A percentile compares a stretch with the other conserved stretches of the same genome.
Conservation (phyloP, 2,329 filamentous ascomycete species). For the Diaporthe destruens region DNA sequence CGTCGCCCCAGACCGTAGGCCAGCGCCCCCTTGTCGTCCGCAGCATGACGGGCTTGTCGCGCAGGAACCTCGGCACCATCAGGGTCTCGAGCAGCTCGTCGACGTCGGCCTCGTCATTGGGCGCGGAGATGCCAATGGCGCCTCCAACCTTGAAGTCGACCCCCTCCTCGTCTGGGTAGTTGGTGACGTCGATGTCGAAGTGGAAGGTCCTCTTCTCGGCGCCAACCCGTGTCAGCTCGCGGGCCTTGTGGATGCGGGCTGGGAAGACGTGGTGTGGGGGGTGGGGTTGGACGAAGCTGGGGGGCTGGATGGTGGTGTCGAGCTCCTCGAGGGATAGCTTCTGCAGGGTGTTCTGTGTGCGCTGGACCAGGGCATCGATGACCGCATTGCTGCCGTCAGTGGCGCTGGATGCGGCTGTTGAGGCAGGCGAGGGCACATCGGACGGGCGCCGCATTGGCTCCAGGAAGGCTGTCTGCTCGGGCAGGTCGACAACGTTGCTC, state of each 20-base stretch:
- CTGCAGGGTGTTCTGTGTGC: constrained; percentile 45
- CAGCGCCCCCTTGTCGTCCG: constrained; percentile 86
- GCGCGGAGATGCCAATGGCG: constrained; percentile 92
- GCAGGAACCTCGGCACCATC: constrained; percentile 82
- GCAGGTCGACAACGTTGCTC: constrained; percentile 78
- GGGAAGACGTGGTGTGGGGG: constrained; percentile 93
- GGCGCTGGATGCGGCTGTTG: constrained; percentile 59
- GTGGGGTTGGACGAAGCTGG: constrained; percentile 92
- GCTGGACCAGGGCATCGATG: constrained; percentile 46
- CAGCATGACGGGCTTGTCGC: constrained; percentile 85
- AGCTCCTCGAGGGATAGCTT: constrained; percentile 56
- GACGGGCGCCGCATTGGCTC: constrained; percentile 64
- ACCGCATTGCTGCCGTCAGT: constrained; percentile 55
- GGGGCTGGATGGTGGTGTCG: constrained; percentile 78
- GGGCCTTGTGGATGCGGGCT: constrained; percentile 85
- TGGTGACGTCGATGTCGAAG: constrained; percentile 95
- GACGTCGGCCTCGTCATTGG: constrained; percentile 82
- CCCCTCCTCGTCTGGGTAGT: constrained; percentile 85
- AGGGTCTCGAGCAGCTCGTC: constrained; percentile 88
- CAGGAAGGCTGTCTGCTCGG: constrained; percentile 80
- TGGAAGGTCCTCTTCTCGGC: constrained; percentile 98
- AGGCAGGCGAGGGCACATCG: constrained; percentile 57
- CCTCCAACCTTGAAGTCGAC: constrained; percentile 97
- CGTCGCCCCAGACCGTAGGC: constrained; percentile 98
- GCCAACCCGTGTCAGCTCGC: constrained; percentile 87